Evolutionary conservation across 1,284 basidiomycete species (phyloP).

Genomic region (Rhizopogon parksii): DNA sequence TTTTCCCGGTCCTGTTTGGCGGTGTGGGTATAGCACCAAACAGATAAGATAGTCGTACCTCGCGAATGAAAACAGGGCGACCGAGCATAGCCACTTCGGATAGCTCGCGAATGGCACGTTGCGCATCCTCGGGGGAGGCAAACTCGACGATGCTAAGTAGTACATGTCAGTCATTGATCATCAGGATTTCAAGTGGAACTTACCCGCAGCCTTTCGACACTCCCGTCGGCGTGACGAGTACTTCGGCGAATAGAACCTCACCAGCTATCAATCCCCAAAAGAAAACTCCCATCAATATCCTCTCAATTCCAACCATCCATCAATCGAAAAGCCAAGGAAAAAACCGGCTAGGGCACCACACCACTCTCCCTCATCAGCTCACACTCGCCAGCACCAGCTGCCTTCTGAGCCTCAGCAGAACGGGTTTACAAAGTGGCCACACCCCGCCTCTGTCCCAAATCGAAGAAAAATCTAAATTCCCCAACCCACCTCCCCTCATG

Average conservation of each 20-base stretch:
- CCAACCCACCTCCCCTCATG: constrained; percentile 97
- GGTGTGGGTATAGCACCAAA: constrained; percentile 2
- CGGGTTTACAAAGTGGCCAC: constrained; percentile 28
- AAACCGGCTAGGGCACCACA: constrained; percentile 23
- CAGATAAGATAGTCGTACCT: constrained; percentile 48
- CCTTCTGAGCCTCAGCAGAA: constrained; percentile 30
- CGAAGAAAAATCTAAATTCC: constrained; percentile 48
- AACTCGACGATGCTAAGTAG: constrained; percentile 83
- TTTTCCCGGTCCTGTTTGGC: constrained; percentile 83
- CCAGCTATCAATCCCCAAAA: constrained; percentile 83
- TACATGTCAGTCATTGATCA: constrained; percentile 4
- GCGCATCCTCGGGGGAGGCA: constrained; percentile 75
- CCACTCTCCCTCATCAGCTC: constrained; percentile 28
- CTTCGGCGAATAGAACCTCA: constrained; percentile 98
- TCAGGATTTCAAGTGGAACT: constrained; percentile 31
- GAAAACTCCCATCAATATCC: constrained; percentile 85
- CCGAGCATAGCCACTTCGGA: constrained; percentile 86
- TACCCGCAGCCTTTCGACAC: constrained; percentile 98
- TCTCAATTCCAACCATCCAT: constrained; percentile 64
- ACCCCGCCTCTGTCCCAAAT: constrained; percentile 18
- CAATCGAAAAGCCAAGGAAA: constrained; percentile 49
- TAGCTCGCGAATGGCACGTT: constrained; percentile 79
- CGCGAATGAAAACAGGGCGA: constrained; percentile 91
- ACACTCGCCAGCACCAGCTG: constrained; percentile 29
- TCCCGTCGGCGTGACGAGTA: constrained; percentile 91